Conservation (phyloP, 2,329 filamentous ascomycete genomes). For the Teratosphaeria epicoccoides region DNA sequence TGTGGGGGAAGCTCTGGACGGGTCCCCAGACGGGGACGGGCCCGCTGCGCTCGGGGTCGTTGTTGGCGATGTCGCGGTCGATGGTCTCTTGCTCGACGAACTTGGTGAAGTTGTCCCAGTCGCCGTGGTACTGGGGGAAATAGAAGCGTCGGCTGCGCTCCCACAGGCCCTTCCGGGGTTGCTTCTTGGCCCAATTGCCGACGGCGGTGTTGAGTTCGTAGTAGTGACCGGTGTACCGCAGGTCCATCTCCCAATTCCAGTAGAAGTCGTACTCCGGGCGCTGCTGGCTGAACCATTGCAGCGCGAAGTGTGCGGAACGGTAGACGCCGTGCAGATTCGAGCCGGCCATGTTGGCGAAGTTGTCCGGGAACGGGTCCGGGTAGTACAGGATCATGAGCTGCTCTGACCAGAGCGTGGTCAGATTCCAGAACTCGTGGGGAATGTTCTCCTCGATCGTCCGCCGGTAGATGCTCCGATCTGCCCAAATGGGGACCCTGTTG, state of each 20-base stretch:
- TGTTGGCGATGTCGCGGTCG: slow-evolving; percentile 38
- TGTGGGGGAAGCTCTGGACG: slow-evolving; percentile 33
- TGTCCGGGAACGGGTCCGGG: slow-evolving; percentile 73
- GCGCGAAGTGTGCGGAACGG: slow-evolving; percentile 46
- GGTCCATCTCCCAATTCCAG: slow-evolving; percentile 90
- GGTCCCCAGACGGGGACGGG: slow-evolving; percentile 57
- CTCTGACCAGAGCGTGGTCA: slow-evolving; percentile 88
- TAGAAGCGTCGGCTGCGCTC: slow-evolving; percentile 64
- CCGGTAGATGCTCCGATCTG: slow-evolving; percentile 58
- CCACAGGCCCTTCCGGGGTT: slow-evolving; percentile 64
- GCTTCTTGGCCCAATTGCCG: slow-evolving; percentile 51
- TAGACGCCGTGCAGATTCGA: slow-evolving; percentile 80
- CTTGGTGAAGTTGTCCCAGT: slow-evolving; percentile 57
- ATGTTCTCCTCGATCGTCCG: slow-evolving; percentile 57
- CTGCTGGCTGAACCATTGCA: slow-evolving; percentile 43
- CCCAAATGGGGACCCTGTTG: slow-evolving; percentile 64
- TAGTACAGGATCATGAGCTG: slow-evolving; percentile 87
- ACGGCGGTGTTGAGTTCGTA: slow-evolving; percentile 67
- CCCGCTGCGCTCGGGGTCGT: slow-evolving; percentile 40
- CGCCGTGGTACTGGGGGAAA: slow-evolving; percentile 57
- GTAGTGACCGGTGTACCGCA: slow-evolving; percentile 69
- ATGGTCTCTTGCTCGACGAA: slow-evolving; percentile 50
- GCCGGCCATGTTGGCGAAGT: slow-evolving; percentile 50
- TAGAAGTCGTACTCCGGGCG: slow-evolving; percentile 43
- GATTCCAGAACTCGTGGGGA: slow-evolving; percentile 74